Conservation (phyloP, 225 moss, liverwort and hornwort species). For the Pseudoscleropodium purum region DNA sequence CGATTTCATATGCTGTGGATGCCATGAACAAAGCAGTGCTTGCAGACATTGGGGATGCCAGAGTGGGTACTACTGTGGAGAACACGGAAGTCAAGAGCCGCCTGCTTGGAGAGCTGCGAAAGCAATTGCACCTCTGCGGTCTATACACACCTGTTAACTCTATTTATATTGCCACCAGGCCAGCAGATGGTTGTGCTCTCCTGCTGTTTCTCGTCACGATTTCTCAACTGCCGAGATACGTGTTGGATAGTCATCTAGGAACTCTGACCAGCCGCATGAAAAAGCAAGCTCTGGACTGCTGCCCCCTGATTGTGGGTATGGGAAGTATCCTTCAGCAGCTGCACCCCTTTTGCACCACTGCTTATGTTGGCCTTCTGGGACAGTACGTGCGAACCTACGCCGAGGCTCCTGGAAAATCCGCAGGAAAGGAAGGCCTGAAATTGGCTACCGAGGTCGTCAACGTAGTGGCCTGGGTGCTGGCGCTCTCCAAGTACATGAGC, state of each 20-base stretch:
- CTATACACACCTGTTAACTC: conserved; percentile 53
- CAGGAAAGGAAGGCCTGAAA: conserved; percentile 33
- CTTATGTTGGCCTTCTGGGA: conserved; percentile 73
- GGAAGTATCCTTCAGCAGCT: conserved; percentile 82
- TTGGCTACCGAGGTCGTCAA: conserved; percentile 67
- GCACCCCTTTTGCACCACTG: conserved; percentile 66
- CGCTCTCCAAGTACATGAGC: conserved; percentile 66
- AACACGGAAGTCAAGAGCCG: conserved; percentile 56
- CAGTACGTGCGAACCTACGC: conserved; percentile 79
- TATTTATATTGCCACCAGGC: conserved; percentile 55
- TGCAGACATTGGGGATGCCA: conserved; percentile 37
- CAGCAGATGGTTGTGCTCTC: conserved; percentile 47
- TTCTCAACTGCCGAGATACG: conserved; percentile 83
- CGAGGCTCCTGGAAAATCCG: conserved; percentile 46
- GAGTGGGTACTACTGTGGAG: conserved; percentile 15
- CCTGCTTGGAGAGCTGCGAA: conserved; percentile 69
- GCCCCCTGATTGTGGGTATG: conserved; percentile 80
- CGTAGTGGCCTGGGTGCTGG: conserved; percentile 77
- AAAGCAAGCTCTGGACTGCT: conserved; percentile 82
- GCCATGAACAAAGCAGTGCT: conserved; percentile 77
- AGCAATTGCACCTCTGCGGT: conserved; percentile 84
- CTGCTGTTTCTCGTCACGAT: conserved; percentile 84
- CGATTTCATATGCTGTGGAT: conserved; percentile 68
- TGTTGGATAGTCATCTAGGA: conserved; percentile 82
- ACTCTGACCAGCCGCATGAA: conserved; percentile 90